These are phyloP conservation scores for Bryoerythrophyllum caledonicum DNA, from an alignment of 225 moss, liverwort and hornwort species.

Conservation along the genomic window DNA sequence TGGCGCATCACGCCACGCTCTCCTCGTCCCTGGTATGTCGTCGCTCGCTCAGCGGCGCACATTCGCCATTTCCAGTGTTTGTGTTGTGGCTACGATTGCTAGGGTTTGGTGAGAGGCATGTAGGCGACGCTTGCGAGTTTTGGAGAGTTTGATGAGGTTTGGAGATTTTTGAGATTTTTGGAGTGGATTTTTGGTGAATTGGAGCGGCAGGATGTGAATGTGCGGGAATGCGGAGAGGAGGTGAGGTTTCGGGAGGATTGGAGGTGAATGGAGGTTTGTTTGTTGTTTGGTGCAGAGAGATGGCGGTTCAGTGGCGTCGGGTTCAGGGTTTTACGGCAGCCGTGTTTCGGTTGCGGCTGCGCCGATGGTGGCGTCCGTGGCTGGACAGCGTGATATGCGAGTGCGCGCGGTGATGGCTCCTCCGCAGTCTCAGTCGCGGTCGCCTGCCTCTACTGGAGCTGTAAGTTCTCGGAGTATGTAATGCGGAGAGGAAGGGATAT, in stretches of 20 bases:
- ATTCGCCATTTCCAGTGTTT: neutral
- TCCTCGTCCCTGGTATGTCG: constrained; percentile 28
- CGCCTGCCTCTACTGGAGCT: constrained; percentile 79
- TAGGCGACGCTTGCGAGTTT: neutral
- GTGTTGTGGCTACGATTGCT: neutral
- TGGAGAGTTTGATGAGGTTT: neutral
- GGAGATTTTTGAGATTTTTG: neutral
- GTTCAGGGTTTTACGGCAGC: constrained; percentile 56
- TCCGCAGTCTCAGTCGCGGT: constrained; percentile 66
- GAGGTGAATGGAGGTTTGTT: constrained; percentile 3
- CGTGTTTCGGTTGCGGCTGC: constrained; percentile 29
- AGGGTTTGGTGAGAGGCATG: no score
- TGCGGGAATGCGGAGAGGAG: neutral
- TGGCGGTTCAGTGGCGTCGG: constrained; percentile 42
- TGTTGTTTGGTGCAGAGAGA: constrained; percentile 47
- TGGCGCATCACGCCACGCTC: constrained; percentile 32
- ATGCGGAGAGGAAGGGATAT: neutral
- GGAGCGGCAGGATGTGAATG: neutral
- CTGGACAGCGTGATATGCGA: constrained; percentile 22
- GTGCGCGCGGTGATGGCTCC: constrained; percentile 81
- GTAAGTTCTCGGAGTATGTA: constrained; percentile 43
- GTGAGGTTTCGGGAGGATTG: neutral
- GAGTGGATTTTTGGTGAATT: constrained; percentile 3
- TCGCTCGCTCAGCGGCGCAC: neutral
- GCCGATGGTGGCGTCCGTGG: constrained; percentile 18